Conservation (phyloP, 805 yeast species). For the Candida ipomoeae region DNA sequence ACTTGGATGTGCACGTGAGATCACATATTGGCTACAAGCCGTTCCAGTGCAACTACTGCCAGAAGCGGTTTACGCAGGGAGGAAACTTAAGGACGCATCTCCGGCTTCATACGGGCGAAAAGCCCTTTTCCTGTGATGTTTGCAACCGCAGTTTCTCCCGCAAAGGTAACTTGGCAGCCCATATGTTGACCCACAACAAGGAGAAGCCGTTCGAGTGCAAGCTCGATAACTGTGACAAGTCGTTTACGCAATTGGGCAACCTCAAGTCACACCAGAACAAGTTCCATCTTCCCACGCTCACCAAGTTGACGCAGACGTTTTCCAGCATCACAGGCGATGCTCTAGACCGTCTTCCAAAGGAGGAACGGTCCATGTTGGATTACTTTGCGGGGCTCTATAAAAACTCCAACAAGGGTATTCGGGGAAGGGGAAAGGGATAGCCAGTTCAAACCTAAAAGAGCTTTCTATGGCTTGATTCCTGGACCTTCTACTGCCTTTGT, state of each 20-base stretch:
- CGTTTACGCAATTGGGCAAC: conserved; percentile 89
- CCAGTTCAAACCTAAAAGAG: no score
- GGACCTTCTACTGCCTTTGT: no score
- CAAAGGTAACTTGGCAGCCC: conserved; percentile 90
- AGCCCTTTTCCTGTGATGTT: conserved; percentile 75
- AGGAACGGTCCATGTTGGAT: conserved; percentile 64
- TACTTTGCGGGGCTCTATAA: conserved; percentile 82
- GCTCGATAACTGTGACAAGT: conserved; percentile 76
- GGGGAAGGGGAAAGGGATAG: conserved; percentile 72
- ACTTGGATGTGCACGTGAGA: conserved; percentile 82
- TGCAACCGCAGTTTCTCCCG: conserved; percentile 80
- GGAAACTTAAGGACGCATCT: conserved; percentile 85
- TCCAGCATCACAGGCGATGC: conserved; percentile 55
- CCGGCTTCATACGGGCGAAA: conserved; percentile 86
- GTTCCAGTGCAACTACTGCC: conserved; percentile 72
- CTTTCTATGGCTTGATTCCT: no score
- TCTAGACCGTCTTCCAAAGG: conserved; percentile 46
- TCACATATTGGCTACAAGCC: conserved; percentile 87
- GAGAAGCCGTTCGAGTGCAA: conserved; percentile 75
- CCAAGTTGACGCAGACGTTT: conserved; percentile 58
- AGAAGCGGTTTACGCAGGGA: conserved; percentile 82
- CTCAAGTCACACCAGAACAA: conserved; percentile 91
- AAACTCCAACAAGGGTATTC: conserved; percentile 85
- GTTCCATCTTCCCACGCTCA: conserved; percentile 72
- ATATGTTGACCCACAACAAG: conserved; percentile 74